Base-by-base conservation (phyloP, 2,329 filamentous ascomycete genomes). In the Macrophomina phaseolina region DNA sequence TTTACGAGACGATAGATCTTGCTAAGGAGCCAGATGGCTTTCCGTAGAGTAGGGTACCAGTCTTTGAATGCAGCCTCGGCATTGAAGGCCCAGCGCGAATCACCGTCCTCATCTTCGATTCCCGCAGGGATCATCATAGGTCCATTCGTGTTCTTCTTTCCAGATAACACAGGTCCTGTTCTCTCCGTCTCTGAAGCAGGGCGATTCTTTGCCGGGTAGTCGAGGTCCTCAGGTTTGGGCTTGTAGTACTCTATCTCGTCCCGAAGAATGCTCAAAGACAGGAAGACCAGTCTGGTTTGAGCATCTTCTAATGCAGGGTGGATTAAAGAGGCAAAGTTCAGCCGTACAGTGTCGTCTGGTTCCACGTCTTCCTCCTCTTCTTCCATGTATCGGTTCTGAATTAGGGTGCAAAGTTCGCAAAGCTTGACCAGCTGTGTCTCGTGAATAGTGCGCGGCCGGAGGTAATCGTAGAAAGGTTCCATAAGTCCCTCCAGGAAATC, bases 1-100 rank as follows among this genome's bases (percentile, higher is more conserved):
- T 91, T 90, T 51, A 91, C 88, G 48, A 91, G 84, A 8, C 88
- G 84, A 74, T 91, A 91, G 70, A 91, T 91, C 64, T 88, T 85
- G 69, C 88, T 90, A 23, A 91, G 82, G 3, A 91, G 80, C 86
- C 88, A 90, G 32, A 91, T 87, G 2, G 89, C 88, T 78, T 89
- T 90, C 60, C 86, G 82, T 18, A 91, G 77, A 0, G 89, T 90
- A 1, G 89, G 88, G 73, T 91, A 91, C 87, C 88, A 90, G 52
- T 84, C 85, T 71, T 83, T 80, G 70, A 87, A 84, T 0, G 83
- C 82, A 23, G 86, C 83, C 69, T 87, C 85, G 1, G 84, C 84
- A 67, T 86, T 85, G 70, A 86, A 85, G 63, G 81, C 82, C 82
- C 82, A 86, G 38, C 82, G 80, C 2, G 79, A 73, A 66, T 84